phyloP scores from a whole-genome alignment of 2,329 filamentous ascomycete genomes.

The Cladobotryum mycophilum region DNA sequence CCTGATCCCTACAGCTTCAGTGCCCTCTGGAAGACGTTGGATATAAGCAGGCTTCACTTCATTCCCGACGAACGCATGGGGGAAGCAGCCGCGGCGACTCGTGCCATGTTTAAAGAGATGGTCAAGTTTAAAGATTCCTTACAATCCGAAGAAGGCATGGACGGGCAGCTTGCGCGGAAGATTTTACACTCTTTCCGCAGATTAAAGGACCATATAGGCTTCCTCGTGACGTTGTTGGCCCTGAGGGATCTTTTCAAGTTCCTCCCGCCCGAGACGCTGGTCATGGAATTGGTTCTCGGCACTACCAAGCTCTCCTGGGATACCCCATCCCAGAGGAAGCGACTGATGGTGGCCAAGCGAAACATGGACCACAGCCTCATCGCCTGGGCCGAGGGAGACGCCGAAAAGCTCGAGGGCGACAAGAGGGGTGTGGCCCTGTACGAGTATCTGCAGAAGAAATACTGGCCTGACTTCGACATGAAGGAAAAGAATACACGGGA shows the following conservation, averaged over 20 bases:
- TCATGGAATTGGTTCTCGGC: slow-evolving; percentile 40
- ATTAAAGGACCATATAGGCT: slow-evolving; percentile 37
- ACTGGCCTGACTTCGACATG: slow-evolving; percentile 25
- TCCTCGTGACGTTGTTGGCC: slow-evolving; percentile 39
- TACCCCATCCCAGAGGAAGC: slow-evolving; percentile 32
- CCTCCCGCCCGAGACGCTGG: slow-evolving; percentile 38
- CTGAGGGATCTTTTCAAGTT: slow-evolving; percentile 39
- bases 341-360: slow-evolving; percentile 37
- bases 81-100: slow-evolving; percentile 28
- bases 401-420: slow-evolving; percentile 29
- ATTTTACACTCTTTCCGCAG: slow-evolving; percentile 46
- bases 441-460: slow-evolving; percentile 35
- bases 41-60: slow-evolving; percentile 42
- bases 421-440: slow-evolving; percentile 34
- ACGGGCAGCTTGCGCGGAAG: slow-evolving; percentile 42
- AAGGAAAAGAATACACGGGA: slow-evolving; percentile 18
- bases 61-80: slow-evolving; percentile 23
- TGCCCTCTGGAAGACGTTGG: slow-evolving; percentile 57
- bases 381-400: slow-evolving; percentile 23
- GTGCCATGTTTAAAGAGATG: slow-evolving; percentile 42
- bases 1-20: slow-evolving; percentile 66
- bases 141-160: slow-evolving; percentile 32
- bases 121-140: slow-evolving; percentile 44
- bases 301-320: slow-evolving; percentile 40
- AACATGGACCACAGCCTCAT: slow-evolving; percentile 35